A percentile compares a stretch with the other conserved stretches of the same genome.
These are phyloP conservation scores for Thinopyrum elongatum DNA, from an alignment of 176 grass and related monocot species.

Conservation along the genomic window DNA sequence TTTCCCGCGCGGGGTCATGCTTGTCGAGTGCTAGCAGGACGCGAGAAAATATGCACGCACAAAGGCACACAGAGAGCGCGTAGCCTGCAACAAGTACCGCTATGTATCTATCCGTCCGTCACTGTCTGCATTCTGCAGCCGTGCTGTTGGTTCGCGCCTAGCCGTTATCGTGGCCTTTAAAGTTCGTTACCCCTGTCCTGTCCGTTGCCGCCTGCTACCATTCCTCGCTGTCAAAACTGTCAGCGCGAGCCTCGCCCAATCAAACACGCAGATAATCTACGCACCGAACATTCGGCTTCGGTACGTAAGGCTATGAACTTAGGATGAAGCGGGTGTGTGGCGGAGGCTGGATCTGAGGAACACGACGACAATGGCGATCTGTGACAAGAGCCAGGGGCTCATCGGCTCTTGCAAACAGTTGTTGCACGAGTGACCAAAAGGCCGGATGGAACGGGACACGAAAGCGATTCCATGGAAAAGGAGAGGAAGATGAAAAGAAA, in stretches of 20 bases:
- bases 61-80: no score
- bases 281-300: background rate
- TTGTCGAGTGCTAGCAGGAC: no score
- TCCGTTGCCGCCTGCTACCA: background rate
- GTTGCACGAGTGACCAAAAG: background rate
- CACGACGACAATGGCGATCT: background rate
- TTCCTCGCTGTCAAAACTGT: background rate
- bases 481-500: background rate
- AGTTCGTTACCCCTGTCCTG: background rate
- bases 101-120: background rate
- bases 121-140: background rate
- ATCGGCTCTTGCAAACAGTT: background rate
- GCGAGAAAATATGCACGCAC: no score
- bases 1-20: no score
- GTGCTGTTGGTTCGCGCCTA: background rate
- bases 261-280: background rate
- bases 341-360: background rate
- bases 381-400: no score
- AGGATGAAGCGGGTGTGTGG: background rate
- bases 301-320: background rate
- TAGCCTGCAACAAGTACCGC: no score
- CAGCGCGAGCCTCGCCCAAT: no score
- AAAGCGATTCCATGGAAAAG: background rate
- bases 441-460: constrained; percentile 8
- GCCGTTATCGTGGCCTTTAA: constrained; percentile 7